These are phyloP conservation scores for Tetracladium maxilliforme DNA, from an alignment of 2,329 filamentous ascomycete species.

Conservation along the genomic window DNA sequence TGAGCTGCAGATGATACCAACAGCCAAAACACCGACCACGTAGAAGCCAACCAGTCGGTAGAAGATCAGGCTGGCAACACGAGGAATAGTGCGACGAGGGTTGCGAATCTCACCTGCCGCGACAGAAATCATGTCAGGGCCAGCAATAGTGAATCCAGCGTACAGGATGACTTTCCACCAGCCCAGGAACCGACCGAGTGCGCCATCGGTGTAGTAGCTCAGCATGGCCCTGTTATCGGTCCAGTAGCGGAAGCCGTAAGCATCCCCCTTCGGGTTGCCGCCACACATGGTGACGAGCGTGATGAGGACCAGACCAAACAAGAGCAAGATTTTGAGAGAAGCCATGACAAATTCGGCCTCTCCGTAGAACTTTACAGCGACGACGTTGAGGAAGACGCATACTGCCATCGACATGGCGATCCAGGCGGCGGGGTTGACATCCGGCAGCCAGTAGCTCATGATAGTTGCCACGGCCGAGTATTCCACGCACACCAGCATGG, in stretches of 20 bases:
- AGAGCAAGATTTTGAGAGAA: constrained; percentile 37
- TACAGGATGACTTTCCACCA: constrained; percentile 39
- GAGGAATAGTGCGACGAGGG: constrained; percentile 53
- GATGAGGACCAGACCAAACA: constrained; percentile 55
- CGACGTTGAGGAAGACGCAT: constrained; percentile 31
- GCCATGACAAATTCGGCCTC: constrained; percentile 49
- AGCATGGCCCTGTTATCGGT: constrained; percentile 55
- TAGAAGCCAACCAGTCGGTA: constrained; percentile 67
- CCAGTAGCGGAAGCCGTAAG: constrained; percentile 61
- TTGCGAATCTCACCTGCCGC: constrained; percentile 58
- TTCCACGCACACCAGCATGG: constrained; percentile 21
- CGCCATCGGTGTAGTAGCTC: constrained; percentile 45
- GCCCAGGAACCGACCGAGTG: constrained; percentile 58
- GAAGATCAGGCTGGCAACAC: constrained; percentile 65
- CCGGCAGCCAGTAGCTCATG: constrained; percentile 24
- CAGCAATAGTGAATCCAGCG: constrained; percentile 20
- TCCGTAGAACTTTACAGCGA: constrained; percentile 41
- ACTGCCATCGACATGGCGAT: constrained; percentile 25
- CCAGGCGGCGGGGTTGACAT: constrained; percentile 20
- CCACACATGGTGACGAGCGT: constrained; percentile 77
- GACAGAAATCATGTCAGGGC: constrained; percentile 32
- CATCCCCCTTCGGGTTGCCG: constrained; percentile 58
- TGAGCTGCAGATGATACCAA: constrained; percentile 21
- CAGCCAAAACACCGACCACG: constrained; percentile 29
- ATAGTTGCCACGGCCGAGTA: constrained; percentile 24